Base-by-base conservation (phyloP, 1,284 basidiomycete genomes). In the Cryptococcus sp. region DNA sequence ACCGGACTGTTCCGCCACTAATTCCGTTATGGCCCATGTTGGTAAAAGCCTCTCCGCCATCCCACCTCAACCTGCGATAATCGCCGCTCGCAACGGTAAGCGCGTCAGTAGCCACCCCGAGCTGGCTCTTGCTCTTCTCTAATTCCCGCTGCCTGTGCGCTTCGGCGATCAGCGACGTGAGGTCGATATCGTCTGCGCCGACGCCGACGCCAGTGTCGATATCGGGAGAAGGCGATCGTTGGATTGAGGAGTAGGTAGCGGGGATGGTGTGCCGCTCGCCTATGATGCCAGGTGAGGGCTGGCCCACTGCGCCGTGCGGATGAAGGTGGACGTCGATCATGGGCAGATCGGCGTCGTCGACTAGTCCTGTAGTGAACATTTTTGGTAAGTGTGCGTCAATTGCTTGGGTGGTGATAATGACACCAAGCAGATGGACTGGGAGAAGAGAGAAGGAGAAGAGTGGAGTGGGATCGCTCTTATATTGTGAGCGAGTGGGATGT, bases 221-320 rank as follows among this genome's bases (percentile, higher is more conserved):
- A 35, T 35, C 31, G 8, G 31, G 31, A 35, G 31, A 35, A 35
- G 31, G 31, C 31, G 31, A 35, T 35, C 31, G 31, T 35, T 35
- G 31, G 31, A 35, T 35, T 2, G 31, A 35, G 10, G 31, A 42
- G 40, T 17, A 35, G 41, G 20, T 20, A 49, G 27, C 35, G 54
- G 53, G 49, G 52, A 48, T 22, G 8, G 20, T 22, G 3, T 22
- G 27, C 15, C 17, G 27, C 8, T 48, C 13, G 20, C 20, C 17
- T 22, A 48, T 23, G 47, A 31, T 48, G 20, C 22, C 42, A 20
- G 40, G 57, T 20, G 54, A 50, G 13, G 54, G 54, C 47, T 68
- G 59, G 46, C 66, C 66, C 8, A 68, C 65, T 3, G 61, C 66
- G 10, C 66, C 66, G 53, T 68, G 64, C 59, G 31, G 60, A 61